Evolutionary conservation across 1,284 basidiomycete species (phyloP), one percentile per base, ranked within the genome.

Genomic region (Malassezia restricta): DNA sequence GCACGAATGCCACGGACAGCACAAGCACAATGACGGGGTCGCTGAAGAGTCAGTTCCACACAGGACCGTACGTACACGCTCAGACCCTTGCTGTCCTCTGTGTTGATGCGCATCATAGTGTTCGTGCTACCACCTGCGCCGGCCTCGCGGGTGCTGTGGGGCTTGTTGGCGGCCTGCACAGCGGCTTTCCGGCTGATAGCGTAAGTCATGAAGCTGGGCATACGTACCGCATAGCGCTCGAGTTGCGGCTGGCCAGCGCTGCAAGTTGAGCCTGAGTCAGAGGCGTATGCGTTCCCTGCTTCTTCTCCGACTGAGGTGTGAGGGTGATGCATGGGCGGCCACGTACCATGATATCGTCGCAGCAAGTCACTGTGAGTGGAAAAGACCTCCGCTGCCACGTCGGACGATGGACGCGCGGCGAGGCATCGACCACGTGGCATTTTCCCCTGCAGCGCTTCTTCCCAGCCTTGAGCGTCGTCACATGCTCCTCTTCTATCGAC

Each of bases 61-160:
- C 17, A 11, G 31, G 8, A 8, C 31, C 31, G n/a, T 6, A 84
- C 90, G 75, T 75, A 95, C 89, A 98, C 88, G 79, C 88, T 83
- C 57, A 96, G 81, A 35, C 92, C 92, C 59, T 87, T 87, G 63
- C 89, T 92, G 73, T 96, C 92, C 59, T 78, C 77, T 33, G 92
- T 96, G 81, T 96, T 96, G 12, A 98, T 81, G 76, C 89, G 89
- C 71, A 98, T 82, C 92, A 98, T 96, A 55, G 92, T 98, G 78
- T 86, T 92, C 56, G 85, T 88, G 43, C 87, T 91, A 51, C 92
- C 92, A 52, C 92, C 92, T 49, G 90, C 90, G 50, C 92, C 92
- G 28, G 92, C 92, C 37, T 90, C 85, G 45, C 92, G 83, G 15
- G 85, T 76, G 6, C 88, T 92, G 70, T 89, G 87, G 32, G 92